Percentiles rank a stretch among this genome's conserved stretches.
phyloP scores from a whole-genome alignment of 2,329 filamentous ascomycete genomes.

The Cytospora paraplurivora region DNA sequence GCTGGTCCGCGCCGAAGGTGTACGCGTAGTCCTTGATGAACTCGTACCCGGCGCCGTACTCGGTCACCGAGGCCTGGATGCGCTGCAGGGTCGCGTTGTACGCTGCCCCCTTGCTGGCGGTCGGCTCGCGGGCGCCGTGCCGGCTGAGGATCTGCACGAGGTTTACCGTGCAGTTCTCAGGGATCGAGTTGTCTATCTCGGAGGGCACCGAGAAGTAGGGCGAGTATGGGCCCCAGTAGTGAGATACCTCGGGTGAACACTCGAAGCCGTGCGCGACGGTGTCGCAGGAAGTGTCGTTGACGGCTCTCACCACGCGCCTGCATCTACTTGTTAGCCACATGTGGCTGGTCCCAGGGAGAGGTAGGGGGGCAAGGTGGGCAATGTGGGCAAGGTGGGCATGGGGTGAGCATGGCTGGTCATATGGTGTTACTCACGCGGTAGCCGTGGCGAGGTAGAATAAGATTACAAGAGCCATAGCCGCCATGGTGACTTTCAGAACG shows the following conservation, averaged over 20 bases:
- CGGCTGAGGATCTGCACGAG: slow-evolving; percentile 82
- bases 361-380: no score
- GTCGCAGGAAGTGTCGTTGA: slow-evolving; percentile 47
- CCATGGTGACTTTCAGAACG: slow-evolving; percentile 31
- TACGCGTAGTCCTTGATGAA: slow-evolving; percentile 77
- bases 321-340: slow-evolving; percentile 7
- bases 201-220: slow-evolving; percentile 79
- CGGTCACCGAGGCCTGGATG: slow-evolving; percentile 60
- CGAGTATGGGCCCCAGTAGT: slow-evolving; percentile 84
- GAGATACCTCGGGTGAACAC: slow-evolving; percentile 63
- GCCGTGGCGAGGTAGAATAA: slow-evolving; percentile 32
- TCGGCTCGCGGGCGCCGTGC: slow-evolving; percentile 84
- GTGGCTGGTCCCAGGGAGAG: not conserved
- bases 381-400: not conserved
- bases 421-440: slow-evolving; percentile 32
- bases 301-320: slow-evolving; percentile 25
- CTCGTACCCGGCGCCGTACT: slow-evolving; percentile 64
- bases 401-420: not conserved
- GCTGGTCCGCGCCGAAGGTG: slow-evolving; percentile 51
- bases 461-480: slow-evolving; percentile 30
- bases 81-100: slow-evolving; percentile 67
- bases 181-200: slow-evolving; percentile 60
- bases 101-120: slow-evolving; percentile 61
- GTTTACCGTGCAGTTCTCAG: slow-evolving; percentile 70
- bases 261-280: slow-evolving; percentile 59